A percentile compares a stretch with the other conserved stretches of the same genome.
Evolutionary conservation across 495 filamentous ascomycete genomes (phyloP).

Genomic region (Glonium stellatum): DNA sequence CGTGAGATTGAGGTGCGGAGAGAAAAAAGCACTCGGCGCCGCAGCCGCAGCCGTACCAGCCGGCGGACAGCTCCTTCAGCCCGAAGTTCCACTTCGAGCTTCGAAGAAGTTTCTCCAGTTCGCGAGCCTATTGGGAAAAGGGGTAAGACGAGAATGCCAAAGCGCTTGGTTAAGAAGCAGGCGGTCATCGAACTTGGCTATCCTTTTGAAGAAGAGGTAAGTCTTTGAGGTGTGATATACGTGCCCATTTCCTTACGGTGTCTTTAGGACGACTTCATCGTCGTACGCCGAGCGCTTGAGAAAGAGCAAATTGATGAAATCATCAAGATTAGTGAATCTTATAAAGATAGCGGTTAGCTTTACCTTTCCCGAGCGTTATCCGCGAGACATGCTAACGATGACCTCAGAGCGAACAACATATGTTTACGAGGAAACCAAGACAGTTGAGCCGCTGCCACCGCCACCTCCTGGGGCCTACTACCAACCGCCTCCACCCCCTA

Average conservation of each 20-base stretch:
- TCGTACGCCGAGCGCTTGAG: conserved; percentile 73
- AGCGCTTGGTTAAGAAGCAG: conserved; percentile 62
- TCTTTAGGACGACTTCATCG: conserved; percentile 61
- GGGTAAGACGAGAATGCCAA: conserved; percentile 81
- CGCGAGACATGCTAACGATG: background rate
- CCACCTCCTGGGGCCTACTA: conserved; percentile 38
- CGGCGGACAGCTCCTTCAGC: conserved; percentile 12
- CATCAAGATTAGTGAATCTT: conserved; percentile 63
- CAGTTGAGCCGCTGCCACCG: conserved; percentile 31
- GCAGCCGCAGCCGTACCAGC: conserved; percentile 15
- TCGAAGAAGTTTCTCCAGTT: conserved; percentile 23
- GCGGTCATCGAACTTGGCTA: conserved; percentile 80
- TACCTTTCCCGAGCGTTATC: conserved; percentile 4
- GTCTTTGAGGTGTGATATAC: conserved; percentile 22
- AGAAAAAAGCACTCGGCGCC: conserved; percentile 28
- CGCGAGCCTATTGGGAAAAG: conserved; percentile 58
- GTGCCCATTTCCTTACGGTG: conserved; percentile 22
- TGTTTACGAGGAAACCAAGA: conserved; percentile 30
- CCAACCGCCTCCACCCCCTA: conserved; percentile 36
- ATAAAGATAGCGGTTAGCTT: conserved; percentile 52
- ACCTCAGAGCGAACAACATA: conserved; percentile 29
- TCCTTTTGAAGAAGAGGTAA: conserved; percentile 78
- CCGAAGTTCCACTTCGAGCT: conserved; percentile 31
- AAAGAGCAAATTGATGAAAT: conserved; percentile 87
- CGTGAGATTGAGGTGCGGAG: conserved; percentile 31